Evolutionary conservation across 768 basidiomycete species (phyloP).

Genomic region (Tylopilus balloui): DNA sequence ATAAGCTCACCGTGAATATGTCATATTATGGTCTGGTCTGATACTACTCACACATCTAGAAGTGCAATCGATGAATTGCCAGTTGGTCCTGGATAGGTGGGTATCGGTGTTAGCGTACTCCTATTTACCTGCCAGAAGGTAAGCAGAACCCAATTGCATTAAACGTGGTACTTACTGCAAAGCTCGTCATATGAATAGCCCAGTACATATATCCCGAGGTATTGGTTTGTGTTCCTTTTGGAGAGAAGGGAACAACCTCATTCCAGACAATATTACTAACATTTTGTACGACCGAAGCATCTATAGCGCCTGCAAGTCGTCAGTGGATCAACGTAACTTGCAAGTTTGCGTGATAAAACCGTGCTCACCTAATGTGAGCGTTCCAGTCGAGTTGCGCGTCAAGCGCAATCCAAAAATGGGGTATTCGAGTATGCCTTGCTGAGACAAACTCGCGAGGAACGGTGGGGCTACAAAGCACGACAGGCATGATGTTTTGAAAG

Average conservation of each 20-base stretch:
- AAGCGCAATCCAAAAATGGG: slow-evolving; percentile 74
- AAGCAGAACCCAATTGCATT: background rate
- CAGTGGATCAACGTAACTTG: background rate
- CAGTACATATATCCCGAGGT: slow-evolving; percentile 72
- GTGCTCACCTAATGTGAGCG: slow-evolving; percentile 55
- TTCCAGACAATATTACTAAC: slow-evolving; percentile 64
- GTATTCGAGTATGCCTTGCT: slow-evolving; percentile 62
- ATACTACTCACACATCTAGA: slow-evolving; percentile 62
- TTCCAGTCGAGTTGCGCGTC: slow-evolving; percentile 54
- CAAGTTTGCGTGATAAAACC: background rate
- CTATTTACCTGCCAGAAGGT: slow-evolving; percentile 48
- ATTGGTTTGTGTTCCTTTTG: slow-evolving; percentile 52
- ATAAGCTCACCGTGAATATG: slow-evolving; percentile 1
- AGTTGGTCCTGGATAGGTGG: slow-evolving; percentile 59
- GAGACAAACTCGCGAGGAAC: slow-evolving; percentile 59
- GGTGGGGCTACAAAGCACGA: slow-evolving; percentile 48
- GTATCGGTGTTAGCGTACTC: slow-evolving; percentile 46
- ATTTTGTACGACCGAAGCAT: slow-evolving; percentile 62
- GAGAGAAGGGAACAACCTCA: slow-evolving; percentile 68
- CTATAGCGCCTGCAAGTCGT: slow-evolving; percentile 62
- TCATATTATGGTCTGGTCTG: background rate
- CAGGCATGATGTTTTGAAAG: background rate
- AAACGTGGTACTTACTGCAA: slow-evolving; percentile 40
- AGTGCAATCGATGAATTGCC: slow-evolving; percentile 59
- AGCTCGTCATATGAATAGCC: slow-evolving; percentile 55